Base-by-base conservation (phyloP, 1,139 yeast genomes). In the Pichia inconspicua region DNA sequence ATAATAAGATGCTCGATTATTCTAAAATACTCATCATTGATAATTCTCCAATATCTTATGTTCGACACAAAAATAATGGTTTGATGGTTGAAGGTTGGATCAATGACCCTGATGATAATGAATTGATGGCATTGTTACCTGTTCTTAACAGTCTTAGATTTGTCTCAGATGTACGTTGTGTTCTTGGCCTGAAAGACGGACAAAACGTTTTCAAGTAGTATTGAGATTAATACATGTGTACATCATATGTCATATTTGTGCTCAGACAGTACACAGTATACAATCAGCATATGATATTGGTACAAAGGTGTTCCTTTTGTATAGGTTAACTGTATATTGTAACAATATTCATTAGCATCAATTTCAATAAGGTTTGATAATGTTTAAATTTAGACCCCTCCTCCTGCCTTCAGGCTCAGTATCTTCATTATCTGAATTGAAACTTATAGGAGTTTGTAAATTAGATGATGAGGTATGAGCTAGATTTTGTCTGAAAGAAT, bases 21-120 rank as follows among this genome's bases (percentile, higher is more conserved):
- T 78, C 83, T 51, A 84, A 82, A 58, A 80, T 88, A 34, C 71
- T 90, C 51, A 84, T 92, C 42, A 74, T 92, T 48, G 98, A 92
- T 67, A 92, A 92, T 67, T 88, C 96, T 8, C 97, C 97, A 1
- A 75, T 88, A 11, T 84, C 95, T 61, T 92, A 87, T 64, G 83
- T 89, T 12, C 68, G 80, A 63, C 92, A 92, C 62, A 87, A 82
- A 54, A 81, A 82, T 57, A 92, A 92, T 62, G 98, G 96, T 1
- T 82, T 92, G 36, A 82, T 84, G 69, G 88, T 92, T 22, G 97
- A 90, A 66, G 97, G 98, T 41, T 92, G 98, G 98, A 88, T 92
- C 54, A 88, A 87, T 60, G 98, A 92, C 66, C 95, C 95, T 22
- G 78, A 83, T 42, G 98, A 92, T 63, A 74, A 82, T 27, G 95